Evolutionary conservation across 345 rosid species (phyloP).

Genomic region (Ceriops decandra): DNA sequence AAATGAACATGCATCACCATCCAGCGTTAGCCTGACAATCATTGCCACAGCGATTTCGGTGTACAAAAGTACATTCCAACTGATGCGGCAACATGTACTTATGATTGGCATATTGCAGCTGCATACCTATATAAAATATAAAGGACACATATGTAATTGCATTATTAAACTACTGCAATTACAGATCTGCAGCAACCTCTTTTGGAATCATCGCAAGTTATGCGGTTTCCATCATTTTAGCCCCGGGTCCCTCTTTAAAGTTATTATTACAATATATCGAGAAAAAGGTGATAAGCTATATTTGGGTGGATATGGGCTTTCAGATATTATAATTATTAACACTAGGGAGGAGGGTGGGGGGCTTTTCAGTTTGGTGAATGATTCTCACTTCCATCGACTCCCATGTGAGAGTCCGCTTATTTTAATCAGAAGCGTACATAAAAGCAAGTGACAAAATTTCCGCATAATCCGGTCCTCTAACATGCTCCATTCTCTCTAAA

Average conservation of each 20-base stretch:
- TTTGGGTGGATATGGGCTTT: too few relatives aligned
- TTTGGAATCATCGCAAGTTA: constrained; percentile 9
- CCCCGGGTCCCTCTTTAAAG: constrained; percentile 20
- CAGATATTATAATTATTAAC: too few relatives aligned
- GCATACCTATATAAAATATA: not conserved
- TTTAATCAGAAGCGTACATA: constrained; percentile 15
- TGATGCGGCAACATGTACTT: constrained; percentile 26
- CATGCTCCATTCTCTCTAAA: constrained; percentile 7
- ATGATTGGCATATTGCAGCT: constrained; percentile 27
- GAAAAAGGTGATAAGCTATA: too few relatives aligned
- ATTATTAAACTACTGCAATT: not conserved
- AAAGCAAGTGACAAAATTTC: not conserved
- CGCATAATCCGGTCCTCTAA: not conserved
- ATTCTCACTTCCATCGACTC: constrained; percentile 16
- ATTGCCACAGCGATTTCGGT: constrained; percentile 23
- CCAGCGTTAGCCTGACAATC: constrained; percentile 25
- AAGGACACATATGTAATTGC: too few relatives aligned
- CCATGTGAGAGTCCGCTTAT: constrained; percentile 23
- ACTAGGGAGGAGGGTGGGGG: not conserved
- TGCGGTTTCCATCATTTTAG: constrained; percentile 40
- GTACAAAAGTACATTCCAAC: constrained; percentile 30
- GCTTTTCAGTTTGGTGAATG: constrained; percentile 25
- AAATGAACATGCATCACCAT: not conserved
- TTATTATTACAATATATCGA: too few relatives aligned
- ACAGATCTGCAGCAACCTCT: constrained; percentile 12